These are phyloP conservation scores for Apiospora saccharicola DNA, from an alignment of 2,329 filamentous ascomycete genomes.

Conservation along the genomic window DNA sequence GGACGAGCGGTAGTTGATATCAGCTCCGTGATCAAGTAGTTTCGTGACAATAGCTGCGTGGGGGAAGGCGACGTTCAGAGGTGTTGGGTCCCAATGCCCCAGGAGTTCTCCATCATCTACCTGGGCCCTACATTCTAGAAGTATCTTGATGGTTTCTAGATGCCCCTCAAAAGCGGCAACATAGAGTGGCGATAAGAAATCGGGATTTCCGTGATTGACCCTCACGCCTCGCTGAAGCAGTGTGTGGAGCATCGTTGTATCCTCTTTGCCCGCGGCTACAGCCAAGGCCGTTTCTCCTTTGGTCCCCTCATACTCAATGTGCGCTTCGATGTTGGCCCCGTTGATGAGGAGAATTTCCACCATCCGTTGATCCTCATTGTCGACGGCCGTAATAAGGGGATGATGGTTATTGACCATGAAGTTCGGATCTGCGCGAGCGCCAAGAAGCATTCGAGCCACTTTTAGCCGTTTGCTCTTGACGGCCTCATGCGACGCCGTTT, in stretches of 20 bases:
- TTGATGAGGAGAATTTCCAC: background rate
- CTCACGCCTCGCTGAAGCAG: background rate
- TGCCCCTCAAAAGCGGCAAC: background rate
- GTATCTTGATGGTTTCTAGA: background rate
- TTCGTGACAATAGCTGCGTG: background rate
- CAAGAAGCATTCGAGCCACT: background rate
- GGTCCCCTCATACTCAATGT: background rate
- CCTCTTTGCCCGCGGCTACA: background rate
- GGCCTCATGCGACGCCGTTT: background rate
- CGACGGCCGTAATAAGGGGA: background rate
- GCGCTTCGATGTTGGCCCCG: background rate
- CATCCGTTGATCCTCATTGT: background rate
- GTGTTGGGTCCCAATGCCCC: background rate
- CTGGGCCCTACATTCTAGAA: background rate
- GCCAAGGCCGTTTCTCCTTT: background rate
- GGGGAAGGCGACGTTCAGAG: background rate
- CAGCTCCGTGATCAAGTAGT: background rate
- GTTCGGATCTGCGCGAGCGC: background rate
- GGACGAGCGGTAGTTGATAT: background rate
- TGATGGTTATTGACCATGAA: background rate
- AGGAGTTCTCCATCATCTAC: background rate
- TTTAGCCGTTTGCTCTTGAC: background rate
- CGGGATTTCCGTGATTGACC: background rate
- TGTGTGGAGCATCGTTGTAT: background rate
- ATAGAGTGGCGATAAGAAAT: background rate